Conservation (phyloP, 257 asterid species). For the Fraxinus excelsior region DNA sequence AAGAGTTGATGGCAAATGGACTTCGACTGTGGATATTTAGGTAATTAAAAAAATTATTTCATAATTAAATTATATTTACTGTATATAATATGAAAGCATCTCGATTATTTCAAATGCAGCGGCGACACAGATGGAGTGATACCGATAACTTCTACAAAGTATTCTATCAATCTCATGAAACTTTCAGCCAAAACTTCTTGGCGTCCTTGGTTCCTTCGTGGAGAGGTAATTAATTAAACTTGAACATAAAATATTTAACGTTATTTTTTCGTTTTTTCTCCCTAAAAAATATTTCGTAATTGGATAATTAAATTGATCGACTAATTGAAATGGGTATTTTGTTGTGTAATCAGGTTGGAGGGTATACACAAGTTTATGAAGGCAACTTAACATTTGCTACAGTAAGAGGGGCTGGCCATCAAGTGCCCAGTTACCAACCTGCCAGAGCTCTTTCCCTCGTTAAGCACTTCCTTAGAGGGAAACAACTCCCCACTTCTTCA, state of each 20-base stretch:
- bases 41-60: constrained; percentile 30
- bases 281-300: background rate
- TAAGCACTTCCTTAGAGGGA: constrained; percentile 53
- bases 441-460: constrained; percentile 60
- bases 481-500: constrained; percentile 48
- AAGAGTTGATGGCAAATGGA: constrained; percentile 56
- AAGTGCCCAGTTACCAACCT: constrained; percentile 80
- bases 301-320: no score
- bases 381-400: constrained; percentile 66
- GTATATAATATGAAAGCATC: no score
- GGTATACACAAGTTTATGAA: constrained; percentile 56
- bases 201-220: constrained; percentile 67
- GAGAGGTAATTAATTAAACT: constrained; percentile 46
- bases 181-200: constrained; percentile 42
- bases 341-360: constrained; percentile 54
- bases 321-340: no score
- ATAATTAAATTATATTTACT: no score
- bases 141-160: constrained; percentile 71
- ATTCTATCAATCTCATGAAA: constrained; percentile 54
- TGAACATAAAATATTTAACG: background rate
- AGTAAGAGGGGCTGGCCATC: constrained; percentile 83
- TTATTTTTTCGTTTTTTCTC: no score
- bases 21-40: constrained; percentile 76
- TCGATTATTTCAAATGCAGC: constrained; percentile 37
- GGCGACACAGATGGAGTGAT: constrained; percentile 79